phyloP scores from a whole-genome alignment of 495 filamentous ascomycete genomes.

The Neurospora sp. region DNA sequence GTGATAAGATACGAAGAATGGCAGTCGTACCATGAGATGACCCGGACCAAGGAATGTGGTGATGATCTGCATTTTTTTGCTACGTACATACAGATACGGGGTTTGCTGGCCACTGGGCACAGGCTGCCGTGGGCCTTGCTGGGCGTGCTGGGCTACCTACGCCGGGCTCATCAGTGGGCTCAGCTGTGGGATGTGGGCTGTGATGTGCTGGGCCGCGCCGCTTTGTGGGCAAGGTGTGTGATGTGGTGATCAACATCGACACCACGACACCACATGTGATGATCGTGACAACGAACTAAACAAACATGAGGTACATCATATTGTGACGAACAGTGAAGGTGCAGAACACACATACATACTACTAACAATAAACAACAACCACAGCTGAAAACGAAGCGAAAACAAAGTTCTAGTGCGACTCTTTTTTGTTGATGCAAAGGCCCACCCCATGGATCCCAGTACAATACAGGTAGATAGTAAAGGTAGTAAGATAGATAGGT shows the following conservation, averaged over 20 bases:
- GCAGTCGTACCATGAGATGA: background rate
- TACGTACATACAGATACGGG: background rate
- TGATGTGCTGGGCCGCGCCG: background rate
- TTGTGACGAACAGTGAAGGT: background rate
- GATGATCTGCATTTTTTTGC: background rate
- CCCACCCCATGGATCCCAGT: background rate
- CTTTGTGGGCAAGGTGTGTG: background rate
- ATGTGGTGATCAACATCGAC: background rate
- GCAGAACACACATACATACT: background rate
- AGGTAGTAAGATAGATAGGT: background rate
- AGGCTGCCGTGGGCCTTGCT: background rate
- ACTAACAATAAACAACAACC: background rate
- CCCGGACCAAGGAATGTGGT: background rate
- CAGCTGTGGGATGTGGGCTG: background rate
- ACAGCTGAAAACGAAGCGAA: background rate
- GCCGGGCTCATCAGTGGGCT: background rate
- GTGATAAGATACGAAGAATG: background rate
- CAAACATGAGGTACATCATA: background rate
- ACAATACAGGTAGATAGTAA: background rate
- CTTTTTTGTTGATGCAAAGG: background rate
- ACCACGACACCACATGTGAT: background rate
- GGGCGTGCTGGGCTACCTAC: too few species aligned
- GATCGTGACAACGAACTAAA: background rate
- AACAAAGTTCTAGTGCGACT: background rate
- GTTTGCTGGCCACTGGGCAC: background rate